Evolutionary conservation across 2,329 filamentous ascomycete genomes (phyloP).

Genomic region (Penicillium sp.): DNA sequence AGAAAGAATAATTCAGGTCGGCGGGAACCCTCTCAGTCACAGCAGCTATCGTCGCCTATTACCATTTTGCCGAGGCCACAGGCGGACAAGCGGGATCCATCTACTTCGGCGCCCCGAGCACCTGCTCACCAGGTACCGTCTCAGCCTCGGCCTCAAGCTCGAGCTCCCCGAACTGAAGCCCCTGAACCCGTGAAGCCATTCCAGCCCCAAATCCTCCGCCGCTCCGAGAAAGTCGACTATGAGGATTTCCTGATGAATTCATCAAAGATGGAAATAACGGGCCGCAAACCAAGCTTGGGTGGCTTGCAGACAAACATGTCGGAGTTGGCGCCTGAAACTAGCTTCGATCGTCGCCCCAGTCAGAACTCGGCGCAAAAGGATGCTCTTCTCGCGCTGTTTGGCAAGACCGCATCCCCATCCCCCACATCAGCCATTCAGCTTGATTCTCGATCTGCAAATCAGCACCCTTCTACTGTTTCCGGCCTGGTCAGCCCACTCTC

Average conservation of each 20-base stretch:
- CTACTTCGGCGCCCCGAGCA: conserved; percentile 8
- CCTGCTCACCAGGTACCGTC: conserved; percentile 8
- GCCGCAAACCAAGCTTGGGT: conserved; percentile 15
- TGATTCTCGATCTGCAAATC: conserved; percentile 20
- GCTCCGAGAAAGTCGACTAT: conserved; percentile 43
- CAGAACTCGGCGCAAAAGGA: conserved; percentile 49
- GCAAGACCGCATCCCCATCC: conserved; percentile 42
- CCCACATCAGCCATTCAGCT: conserved; percentile 21
- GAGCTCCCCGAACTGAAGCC: conserved; percentile 30
- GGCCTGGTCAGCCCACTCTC: conserved; percentile 33
- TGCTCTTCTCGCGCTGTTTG: conserved; percentile 62
- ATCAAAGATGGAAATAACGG: conserved; percentile 2
- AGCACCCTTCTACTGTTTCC: conserved; percentile 22
- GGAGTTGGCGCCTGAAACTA: conserved; percentile 22
- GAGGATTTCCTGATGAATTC: conserved; percentile 25
- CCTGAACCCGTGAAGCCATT: conserved; percentile 46
- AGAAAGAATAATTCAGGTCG: conserved; percentile 24
- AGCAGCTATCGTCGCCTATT: conserved; percentile 33
- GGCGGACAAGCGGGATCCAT: conserved; percentile 28
- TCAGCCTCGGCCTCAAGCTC: conserved; percentile 15
- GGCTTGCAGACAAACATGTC: conserved; percentile 8
- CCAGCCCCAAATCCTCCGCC: conserved; percentile 55
- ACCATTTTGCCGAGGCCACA: conserved; percentile 39
- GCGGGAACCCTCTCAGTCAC: conserved; percentile 21
- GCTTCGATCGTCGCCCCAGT: conserved; percentile 38